These are phyloP conservation scores for Aureobasidium mangrovei DNA, from an alignment of 2,329 filamentous ascomycete species.

Conservation along the genomic window DNA sequence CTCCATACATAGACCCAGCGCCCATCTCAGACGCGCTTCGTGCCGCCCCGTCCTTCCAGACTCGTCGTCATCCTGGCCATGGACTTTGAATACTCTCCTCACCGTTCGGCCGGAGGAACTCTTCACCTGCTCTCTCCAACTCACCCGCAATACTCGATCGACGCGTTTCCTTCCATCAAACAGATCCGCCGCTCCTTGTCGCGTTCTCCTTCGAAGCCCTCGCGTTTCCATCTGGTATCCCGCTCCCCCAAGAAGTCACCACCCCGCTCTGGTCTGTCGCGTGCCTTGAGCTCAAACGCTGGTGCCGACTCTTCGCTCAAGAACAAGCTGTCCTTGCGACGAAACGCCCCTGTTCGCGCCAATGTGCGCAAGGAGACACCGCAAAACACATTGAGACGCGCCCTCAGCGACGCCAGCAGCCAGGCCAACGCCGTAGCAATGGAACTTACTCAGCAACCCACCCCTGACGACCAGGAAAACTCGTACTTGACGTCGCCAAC, in stretches of 20 bases:
- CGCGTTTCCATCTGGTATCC: conserved; percentile 54
- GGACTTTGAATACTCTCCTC: conserved; percentile 44
- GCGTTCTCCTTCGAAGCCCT: conserved; percentile 78
- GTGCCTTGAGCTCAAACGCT: conserved; percentile 19
- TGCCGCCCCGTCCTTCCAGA: not conserved
- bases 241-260: conserved; percentile 35
- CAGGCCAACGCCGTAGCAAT: conserved; percentile 52
- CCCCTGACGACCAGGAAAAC: conserved; percentile 28
- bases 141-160: conserved; percentile 53
- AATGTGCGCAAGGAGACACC: conserved; percentile 56
- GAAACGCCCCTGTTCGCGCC: conserved; percentile 50
- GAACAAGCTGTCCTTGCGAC: conserved; percentile 11
- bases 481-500: conserved; percentile 3
- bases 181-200: conserved; percentile 81
- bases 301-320: conserved; percentile 13
- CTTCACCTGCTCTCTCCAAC: conserved; percentile 82
- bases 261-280: conserved; percentile 27
- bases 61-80: conserved; percentile 22
- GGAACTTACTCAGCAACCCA: conserved; percentile 35
- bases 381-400: conserved; percentile 59
- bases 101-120: conserved; percentile 56
- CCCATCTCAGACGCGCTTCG: not conserved
- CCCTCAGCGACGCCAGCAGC: conserved; percentile 60
- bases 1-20: not conserved
- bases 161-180: conserved; percentile 72